Evolutionary conservation across 2,329 filamentous ascomycete genomes (phyloP).

Genomic region (Aureobasidium sp.): DNA sequence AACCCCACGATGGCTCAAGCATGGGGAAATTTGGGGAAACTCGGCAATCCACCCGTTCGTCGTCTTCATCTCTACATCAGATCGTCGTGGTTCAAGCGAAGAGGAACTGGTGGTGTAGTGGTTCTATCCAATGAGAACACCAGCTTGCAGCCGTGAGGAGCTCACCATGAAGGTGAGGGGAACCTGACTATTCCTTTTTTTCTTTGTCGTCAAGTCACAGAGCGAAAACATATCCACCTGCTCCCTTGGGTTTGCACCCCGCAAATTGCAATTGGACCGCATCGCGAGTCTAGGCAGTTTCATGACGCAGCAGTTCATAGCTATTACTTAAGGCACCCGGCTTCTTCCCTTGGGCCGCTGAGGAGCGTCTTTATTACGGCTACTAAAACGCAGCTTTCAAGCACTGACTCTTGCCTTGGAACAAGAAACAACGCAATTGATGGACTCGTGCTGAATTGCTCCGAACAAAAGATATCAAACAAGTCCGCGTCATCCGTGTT

Average conservation of each 20-base stretch:
- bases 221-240: neutral
- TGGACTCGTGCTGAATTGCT: slow-evolving; percentile 1
- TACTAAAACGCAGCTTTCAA: slow-evolving; percentile 8
- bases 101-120: neutral
- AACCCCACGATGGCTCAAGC: neutral
- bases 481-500: slow-evolving; percentile 1
- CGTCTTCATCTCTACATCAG: neutral
- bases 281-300: neutral
- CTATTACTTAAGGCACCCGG: slow-evolving; percentile 14
- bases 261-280: neutral
- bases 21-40: slow-evolving; percentile 6
- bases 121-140: neutral
- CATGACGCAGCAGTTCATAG: slow-evolving; percentile 1
- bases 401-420: neutral
- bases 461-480: slow-evolving; percentile 3
- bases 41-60: neutral
- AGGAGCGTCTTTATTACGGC: neutral
- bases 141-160: neutral
- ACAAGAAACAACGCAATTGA: slow-evolving; percentile 5
- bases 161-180: neutral
- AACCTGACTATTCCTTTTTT: neutral
- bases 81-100: neutral
- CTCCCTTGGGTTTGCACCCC: neutral
- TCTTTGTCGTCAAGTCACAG: neutral
- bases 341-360: slow-evolving; percentile 12